Evolutionary conservation across 495 filamentous ascomycete species (phyloP).

Genomic region (Bacidia rubella): DNA sequence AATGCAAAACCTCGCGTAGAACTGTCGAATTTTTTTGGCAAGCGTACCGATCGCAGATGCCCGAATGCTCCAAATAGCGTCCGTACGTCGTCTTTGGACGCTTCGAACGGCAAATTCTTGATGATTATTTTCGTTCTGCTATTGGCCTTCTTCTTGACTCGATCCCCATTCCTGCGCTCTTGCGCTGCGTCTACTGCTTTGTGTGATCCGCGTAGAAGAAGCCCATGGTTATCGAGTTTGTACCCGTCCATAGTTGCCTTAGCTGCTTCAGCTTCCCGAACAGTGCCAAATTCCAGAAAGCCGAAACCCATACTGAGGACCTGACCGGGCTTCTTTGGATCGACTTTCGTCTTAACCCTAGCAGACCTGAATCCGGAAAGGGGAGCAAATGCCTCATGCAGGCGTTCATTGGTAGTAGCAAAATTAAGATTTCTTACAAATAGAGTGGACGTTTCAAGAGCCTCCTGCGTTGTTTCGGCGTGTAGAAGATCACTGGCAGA

Average conservation of each 20-base stretch:
- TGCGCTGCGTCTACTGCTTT: constrained; percentile 76
- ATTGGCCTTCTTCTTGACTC: constrained; percentile 57
- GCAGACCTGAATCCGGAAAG: constrained; percentile 78
- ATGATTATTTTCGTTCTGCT: constrained; percentile 85
- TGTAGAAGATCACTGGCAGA: constrained; percentile 43
- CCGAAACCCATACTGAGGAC: constrained; percentile 92
- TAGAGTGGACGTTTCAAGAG: constrained; percentile 57
- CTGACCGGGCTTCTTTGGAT: constrained; percentile 71
- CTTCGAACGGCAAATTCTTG: constrained; percentile 97
- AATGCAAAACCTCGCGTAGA: constrained; percentile 88
- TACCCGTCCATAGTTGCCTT: constrained; percentile 74
- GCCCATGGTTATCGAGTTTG: constrained; percentile 68
- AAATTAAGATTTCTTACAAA: constrained; percentile 93
- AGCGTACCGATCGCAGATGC: constrained; percentile 75
- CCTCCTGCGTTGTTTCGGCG: constrained; percentile 34
- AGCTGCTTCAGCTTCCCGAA: constrained; percentile 63
- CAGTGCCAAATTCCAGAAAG: constrained; percentile 76
- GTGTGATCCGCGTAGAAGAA: constrained; percentile 72
- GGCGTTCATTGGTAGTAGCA: constrained; percentile 58
- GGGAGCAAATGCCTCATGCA: constrained; percentile 61
- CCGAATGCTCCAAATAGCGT: constrained; percentile 79
- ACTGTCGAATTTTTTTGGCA: constrained; percentile 88
- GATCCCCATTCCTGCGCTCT: constrained; percentile 66
- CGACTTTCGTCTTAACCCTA: constrained; percentile 72
- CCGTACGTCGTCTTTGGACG: constrained; percentile 79